Base-by-base conservation (phyloP, 257 asterid species). In the Echium plantagineum region DNA sequence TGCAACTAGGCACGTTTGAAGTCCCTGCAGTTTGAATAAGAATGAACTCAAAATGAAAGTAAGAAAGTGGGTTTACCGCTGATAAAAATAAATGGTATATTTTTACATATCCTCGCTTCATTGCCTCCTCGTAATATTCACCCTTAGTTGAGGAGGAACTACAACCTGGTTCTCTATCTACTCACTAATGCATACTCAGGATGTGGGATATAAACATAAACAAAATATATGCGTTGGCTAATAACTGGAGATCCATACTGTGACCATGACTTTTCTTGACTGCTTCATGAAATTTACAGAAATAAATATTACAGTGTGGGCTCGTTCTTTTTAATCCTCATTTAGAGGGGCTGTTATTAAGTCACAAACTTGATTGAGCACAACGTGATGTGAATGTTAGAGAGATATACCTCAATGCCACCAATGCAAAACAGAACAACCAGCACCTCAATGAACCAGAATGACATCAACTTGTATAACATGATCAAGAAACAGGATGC, bases 381-480 rank as follows among this genome's bases (percentile, higher is more conserved):
- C 4, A 10, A 42, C 49, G 13, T 42, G 17, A 42, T 42, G 17
- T 42, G 49, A 38, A 38, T 15, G 48, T 7, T 38, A 38, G 48
- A 42, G 15, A 9, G 49, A 42, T 42, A 12, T 10, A 42, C 98
- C 95, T 93, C 97, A 47, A 83, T 74, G 28, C 97, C 99, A 17
- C 97, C 99, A 7, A 93, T 80, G 83, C 87, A 80, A 35, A 93
- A 93, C 18, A 93, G 87, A 66, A 89, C 94, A 74, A 93, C 99
- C 49, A 93, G 85, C 72, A 93, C 77, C 81, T 84, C 95, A 35
- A 93, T 84, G 75, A 93, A 89, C 87, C 79, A 73, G 71, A 58
- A 64, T 3, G 99, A 93, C 99, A 93, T 93, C 73, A 84, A 66
- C 75, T 93, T 86, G 87, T 89, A 93, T 51, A 93, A 86, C 95